Conservation (phyloP, 805 yeast species). For the Kodamaea hsintzibuensis region DNA sequence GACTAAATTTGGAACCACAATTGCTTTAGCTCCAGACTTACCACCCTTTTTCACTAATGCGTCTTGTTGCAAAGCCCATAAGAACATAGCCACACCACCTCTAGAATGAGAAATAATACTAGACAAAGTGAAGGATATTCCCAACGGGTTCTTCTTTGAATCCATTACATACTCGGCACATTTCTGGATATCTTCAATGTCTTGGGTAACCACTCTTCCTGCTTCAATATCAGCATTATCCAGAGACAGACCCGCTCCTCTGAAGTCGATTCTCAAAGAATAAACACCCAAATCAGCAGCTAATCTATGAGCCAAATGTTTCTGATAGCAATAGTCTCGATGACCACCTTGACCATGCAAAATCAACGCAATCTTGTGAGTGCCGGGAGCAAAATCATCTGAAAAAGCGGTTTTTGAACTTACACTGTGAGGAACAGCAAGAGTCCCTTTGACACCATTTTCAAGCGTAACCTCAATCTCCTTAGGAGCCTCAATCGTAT, state of each 20-base stretch:
- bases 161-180: slow-evolving; percentile 32
- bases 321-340: slow-evolving; percentile 74
- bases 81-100: slow-evolving; percentile 73
- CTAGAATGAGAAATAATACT: slow-evolving; percentile 78
- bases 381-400: slow-evolving; percentile 37
- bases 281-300: slow-evolving; percentile 61
- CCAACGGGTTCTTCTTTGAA: slow-evolving; percentile 35
- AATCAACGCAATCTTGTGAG: slow-evolving; percentile 57
- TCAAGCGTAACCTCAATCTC: slow-evolving; percentile 38
- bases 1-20: slow-evolving; percentile 62
- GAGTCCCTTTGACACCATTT: slow-evolving; percentile 37
- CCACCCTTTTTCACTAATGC: slow-evolving; percentile 27
- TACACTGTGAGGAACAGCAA: slow-evolving; percentile 39
- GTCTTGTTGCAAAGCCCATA: slow-evolving; percentile 60
- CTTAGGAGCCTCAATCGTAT: slow-evolving; percentile 20
- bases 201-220: slow-evolving; percentile 65
- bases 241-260: slow-evolving; percentile 81
- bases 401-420: slow-evolving; percentile 23
- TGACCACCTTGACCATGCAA: slow-evolving; percentile 90
- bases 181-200: slow-evolving; percentile 63
- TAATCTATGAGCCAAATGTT: slow-evolving; percentile 57
- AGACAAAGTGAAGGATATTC: slow-evolving; percentile 47
- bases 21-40: slow-evolving; percentile 25
- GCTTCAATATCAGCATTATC: slow-evolving; percentile 34
- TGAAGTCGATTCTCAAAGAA: slow-evolving; percentile 77